Evolutionary conservation across 768 basidiomycete genomes (phyloP), one percentile per base, ranked within the genome.

Genomic region (Lactarius pseudohatsudake): DNA sequence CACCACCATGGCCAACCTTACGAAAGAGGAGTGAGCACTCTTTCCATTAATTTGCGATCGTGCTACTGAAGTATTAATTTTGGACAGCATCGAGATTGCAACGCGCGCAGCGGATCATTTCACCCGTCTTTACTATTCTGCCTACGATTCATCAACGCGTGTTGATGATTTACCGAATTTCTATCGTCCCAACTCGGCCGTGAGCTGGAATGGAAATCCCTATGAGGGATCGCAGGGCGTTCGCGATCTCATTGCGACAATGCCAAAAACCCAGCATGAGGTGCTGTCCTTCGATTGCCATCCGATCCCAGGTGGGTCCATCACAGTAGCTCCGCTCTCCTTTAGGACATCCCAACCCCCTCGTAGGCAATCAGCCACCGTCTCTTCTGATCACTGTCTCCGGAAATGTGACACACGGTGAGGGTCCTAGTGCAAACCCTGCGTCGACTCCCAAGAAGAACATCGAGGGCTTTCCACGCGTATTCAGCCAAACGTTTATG

Each of bases 271-370:
- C 32, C 90, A 86, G 70, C 92, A 94, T 71, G 93, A 94, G 65
- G 82, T 94, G 22, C 89, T 91, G 74, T 92, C 90, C 20, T 92
- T 92, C 69, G 93, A 94, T 74, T 94, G 93, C 71, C 92, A 94
- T 75, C 90, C 93, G 41, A 92, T 94, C 66, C 90, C 91, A 76
- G 91, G 92, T 90, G 43, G 28, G 77, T 69, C 38, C 22, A 10
- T 57, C 28, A 22, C 22, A 26, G 40, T n/a, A 32, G 30, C 57
- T 13, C 26, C 34, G 11, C 34, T 7, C 40, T 20, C 22, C 38
- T 2, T 9, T 18, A 9, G 22, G 16, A n/a, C 18, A 10, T 15
- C 61, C 57, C 26, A 43, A 2, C 43, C 16, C 26, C n/a, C 30
- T 26, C 59, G 11, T 70, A 92, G 91, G 90, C 59, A 86, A 84